phyloP scores from a whole-genome alignment of 2,329 filamentous ascomycete species.

The Trichothecium roseum region DNA sequence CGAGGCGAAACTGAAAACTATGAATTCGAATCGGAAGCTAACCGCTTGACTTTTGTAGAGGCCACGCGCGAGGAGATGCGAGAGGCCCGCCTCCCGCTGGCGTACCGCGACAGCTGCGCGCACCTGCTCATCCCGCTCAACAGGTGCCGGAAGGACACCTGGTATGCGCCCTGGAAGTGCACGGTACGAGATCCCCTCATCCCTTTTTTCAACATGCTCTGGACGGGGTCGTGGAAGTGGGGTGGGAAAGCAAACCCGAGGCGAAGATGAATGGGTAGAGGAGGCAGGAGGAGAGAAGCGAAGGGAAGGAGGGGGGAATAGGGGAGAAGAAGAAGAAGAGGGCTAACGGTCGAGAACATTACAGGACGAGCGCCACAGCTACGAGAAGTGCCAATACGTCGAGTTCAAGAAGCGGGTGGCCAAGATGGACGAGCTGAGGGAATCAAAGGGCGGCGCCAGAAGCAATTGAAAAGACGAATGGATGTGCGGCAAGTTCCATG shows the following conservation, averaged over 20 bases:
- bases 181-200: slow-evolving; percentile 45
- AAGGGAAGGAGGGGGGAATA: background rate
- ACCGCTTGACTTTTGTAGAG: slow-evolving; percentile 32
- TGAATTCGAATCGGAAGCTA: background rate
- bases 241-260: background rate
- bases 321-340: too few species aligned
- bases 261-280: background rate
- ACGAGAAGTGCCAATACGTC: slow-evolving; percentile 98
- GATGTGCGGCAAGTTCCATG: too few species aligned
- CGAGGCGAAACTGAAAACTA: too few species aligned
- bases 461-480: slow-evolving; percentile 53
- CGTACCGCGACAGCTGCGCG: slow-evolving; percentile 93
- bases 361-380: slow-evolving; percentile 90
- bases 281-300: background rate
- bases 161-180: slow-evolving; percentile 97
- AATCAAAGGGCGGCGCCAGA: slow-evolving; percentile 70
- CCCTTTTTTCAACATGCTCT: background rate
- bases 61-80: slow-evolving; percentile 90
- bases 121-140: slow-evolving; percentile 92
- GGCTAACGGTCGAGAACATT: slow-evolving; percentile 3
- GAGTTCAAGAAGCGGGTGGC: slow-evolving; percentile 98
- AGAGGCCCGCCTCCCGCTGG: slow-evolving; percentile 74
- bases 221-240: background rate
- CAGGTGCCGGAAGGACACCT: slow-evolving; percentile 82
- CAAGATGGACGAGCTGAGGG: slow-evolving; percentile 96